Conservation (phyloP, 176 grass and related monocot species). For the Olyra latifolia region DNA sequence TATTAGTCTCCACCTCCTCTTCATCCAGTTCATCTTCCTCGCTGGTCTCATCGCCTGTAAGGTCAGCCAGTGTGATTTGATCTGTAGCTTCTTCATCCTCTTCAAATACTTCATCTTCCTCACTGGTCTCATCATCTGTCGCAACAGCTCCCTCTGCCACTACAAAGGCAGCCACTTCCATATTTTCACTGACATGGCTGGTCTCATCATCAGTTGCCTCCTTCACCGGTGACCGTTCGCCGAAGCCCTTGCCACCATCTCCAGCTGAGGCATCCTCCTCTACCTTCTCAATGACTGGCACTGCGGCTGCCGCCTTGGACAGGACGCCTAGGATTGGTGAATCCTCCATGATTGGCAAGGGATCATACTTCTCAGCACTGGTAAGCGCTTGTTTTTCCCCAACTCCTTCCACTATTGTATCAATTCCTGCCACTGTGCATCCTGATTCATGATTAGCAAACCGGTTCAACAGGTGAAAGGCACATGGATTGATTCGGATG, state of each 20-base stretch:
- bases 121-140: not conserved
- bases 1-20: too few species aligned
- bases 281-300: slow-evolving; percentile 7
- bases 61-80: not conserved
- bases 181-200: not conserved
- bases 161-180: slow-evolving; percentile 15
- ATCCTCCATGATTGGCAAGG: slow-evolving; percentile 30
- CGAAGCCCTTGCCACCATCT: not conserved
- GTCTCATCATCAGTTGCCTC: slow-evolving; percentile 31
- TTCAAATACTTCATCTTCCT: not conserved
- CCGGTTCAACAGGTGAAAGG: not conserved
- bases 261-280: slow-evolving; percentile 11
- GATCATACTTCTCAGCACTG: slow-evolving; percentile 24
- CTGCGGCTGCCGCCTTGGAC: slow-evolving; percentile 29
- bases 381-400: not conserved
- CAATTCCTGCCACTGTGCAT: not conserved
- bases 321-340: slow-evolving; percentile 58
- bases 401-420: slow-evolving; percentile 9
- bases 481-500: not conserved
- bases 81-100: not conserved
- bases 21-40: too few species aligned
- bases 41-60: not conserved
- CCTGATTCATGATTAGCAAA: slow-evolving; percentile 12
- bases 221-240: slow-evolving; percentile 22
- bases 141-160: not conserved